A percentile compares a stretch with the other conserved stretches of the same genome.
phyloP scores from a whole-genome alignment of 306 rosid genomes.

The Cucumis sativus region DNA sequence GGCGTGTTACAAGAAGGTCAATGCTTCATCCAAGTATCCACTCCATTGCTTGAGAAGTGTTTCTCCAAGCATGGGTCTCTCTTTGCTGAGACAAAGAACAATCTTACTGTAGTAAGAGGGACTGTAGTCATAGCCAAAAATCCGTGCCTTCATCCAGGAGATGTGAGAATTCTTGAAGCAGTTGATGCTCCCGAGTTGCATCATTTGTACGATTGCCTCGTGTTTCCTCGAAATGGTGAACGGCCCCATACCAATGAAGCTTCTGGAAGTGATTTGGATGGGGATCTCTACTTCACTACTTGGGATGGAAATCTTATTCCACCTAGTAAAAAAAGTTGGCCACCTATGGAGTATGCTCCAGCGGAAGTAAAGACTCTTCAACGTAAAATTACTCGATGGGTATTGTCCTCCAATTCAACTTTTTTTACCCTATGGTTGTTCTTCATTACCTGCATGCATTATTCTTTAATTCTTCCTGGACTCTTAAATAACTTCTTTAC shows the following conservation, averaged over 20 bases:
- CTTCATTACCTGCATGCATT: background rate
- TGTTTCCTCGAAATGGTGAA: conserved; percentile 86
- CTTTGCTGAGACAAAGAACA: conserved; percentile 35
- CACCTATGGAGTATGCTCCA: conserved; percentile 55
- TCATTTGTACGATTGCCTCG: conserved; percentile 71
- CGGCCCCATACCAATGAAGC: conserved; percentile 91
- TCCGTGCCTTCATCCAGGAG: conserved; percentile 96
- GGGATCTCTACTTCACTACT: conserved; percentile 84
- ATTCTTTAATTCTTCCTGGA: background rate
- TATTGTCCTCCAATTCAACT: conserved; percentile 8
- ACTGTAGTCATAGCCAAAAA: conserved; percentile 65
- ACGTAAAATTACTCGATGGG: conserved; percentile 31
- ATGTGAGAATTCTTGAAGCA: conserved; percentile 72
- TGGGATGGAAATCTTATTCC: conserved; percentile 85
- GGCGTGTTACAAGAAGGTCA: conserved; percentile 67
- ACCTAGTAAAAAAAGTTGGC: conserved; percentile 70
- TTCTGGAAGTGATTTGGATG: conserved; percentile 95
- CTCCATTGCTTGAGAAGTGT: conserved; percentile 56
- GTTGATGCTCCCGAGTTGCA: conserved; percentile 63
- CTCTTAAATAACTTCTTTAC: background rate
- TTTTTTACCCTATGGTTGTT: background rate
- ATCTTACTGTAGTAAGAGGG: conserved; percentile 46
- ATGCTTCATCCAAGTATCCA: conserved; percentile 72
- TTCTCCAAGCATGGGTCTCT: conserved; percentile 78
- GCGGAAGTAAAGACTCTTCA: conserved; percentile 18